Evolutionary conservation across 345 rosid species (phyloP).

Genomic region (Geranium rotundifolium): DNA sequence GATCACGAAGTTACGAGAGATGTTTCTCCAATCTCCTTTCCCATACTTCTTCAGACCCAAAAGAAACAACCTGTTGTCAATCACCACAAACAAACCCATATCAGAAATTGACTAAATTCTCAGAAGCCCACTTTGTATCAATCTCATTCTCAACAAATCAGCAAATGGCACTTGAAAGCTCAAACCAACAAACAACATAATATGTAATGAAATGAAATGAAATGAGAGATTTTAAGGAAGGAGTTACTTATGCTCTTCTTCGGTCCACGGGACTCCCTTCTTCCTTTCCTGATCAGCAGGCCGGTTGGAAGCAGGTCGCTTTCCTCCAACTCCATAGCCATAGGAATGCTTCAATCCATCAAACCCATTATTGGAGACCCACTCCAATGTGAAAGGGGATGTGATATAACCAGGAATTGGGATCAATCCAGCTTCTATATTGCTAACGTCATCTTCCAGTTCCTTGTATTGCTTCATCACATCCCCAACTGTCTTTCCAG

Average conservation of each 20-base stretch:
- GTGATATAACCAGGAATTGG: slow-evolving; percentile 47
- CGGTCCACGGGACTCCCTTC: slow-evolving; percentile 99
- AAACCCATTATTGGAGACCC: slow-evolving; percentile 27
- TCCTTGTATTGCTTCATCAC: slow-evolving; percentile 50
- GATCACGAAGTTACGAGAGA: slow-evolving; percentile 65
- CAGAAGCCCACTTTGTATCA: no score
- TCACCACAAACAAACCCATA: neutral
- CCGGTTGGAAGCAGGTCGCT: slow-evolving; percentile 46
- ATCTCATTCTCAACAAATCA: no score
- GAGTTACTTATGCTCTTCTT: slow-evolving; percentile 86
- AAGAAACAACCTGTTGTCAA: slow-evolving; percentile 49
- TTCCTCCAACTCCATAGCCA: slow-evolving; percentile 41
- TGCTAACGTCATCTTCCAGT: slow-evolving; percentile 53
- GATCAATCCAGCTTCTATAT: slow-evolving; percentile 57
- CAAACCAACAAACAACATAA: no score
- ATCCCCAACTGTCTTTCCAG: slow-evolving; percentile 56
- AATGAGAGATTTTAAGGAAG: no score
- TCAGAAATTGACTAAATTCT: neutral
- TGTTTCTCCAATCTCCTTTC: slow-evolving; percentile 96
- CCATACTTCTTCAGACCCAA: slow-evolving; percentile 94
- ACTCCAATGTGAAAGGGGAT: slow-evolving; percentile 47
- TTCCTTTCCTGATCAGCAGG: slow-evolving; percentile 77
- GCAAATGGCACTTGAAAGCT: no score
- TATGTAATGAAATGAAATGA: no score
- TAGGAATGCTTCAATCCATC: slow-evolving; percentile 45